A percentile compares a stretch with the other conserved stretches of the same genome.
phyloP scores from a whole-genome alignment of 2,329 filamentous ascomycete genomes.

The Plectosphaerella sp. region DNA sequence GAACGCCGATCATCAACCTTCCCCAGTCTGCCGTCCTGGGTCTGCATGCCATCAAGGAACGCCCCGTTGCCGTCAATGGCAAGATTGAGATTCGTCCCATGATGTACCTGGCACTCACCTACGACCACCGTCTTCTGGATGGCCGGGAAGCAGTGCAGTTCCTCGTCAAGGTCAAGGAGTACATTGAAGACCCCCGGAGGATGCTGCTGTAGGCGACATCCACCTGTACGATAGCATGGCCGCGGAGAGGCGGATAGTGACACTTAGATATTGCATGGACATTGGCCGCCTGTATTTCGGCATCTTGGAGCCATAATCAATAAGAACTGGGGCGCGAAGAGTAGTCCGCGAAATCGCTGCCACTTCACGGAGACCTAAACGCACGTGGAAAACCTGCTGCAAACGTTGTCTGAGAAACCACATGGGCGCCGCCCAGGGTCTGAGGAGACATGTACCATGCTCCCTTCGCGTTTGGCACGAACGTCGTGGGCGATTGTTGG shows the following conservation, averaged over 20 bases:
- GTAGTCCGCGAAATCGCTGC: too few relatives aligned
- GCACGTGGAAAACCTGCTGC: too few relatives aligned
- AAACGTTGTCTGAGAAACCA: too few relatives aligned
- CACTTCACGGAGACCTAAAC: too few relatives aligned
- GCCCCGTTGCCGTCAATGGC: conserved; percentile 82
- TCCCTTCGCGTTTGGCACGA: too few relatives aligned
- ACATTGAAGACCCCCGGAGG: conserved; percentile 88
- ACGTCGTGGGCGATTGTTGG: too few relatives aligned
- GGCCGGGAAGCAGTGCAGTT: conserved; percentile 95
- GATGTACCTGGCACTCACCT: conserved; percentile 98
- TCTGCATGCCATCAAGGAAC: conserved; percentile 95
- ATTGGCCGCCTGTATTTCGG: too few relatives aligned
- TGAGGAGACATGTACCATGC: too few relatives aligned
- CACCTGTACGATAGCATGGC: background rate
- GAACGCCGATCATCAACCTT: conserved; percentile 96
- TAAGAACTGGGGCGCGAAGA: too few relatives aligned
- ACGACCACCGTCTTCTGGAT: conserved; percentile 93
- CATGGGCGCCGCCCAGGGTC: too few relatives aligned
- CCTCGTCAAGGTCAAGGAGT: conserved; percentile 95
- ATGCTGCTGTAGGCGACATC: conserved; percentile 65
- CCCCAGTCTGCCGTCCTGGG: conserved; percentile 90
- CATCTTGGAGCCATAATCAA: too few relatives aligned
- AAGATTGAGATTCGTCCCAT: conserved; percentile 97
- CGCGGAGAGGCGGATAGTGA: too few relatives aligned
- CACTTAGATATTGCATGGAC: background rate